Evolutionary conservation across 176 grass and related monocot species (phyloP).

Genomic region (Metroxylon sagu): DNA sequence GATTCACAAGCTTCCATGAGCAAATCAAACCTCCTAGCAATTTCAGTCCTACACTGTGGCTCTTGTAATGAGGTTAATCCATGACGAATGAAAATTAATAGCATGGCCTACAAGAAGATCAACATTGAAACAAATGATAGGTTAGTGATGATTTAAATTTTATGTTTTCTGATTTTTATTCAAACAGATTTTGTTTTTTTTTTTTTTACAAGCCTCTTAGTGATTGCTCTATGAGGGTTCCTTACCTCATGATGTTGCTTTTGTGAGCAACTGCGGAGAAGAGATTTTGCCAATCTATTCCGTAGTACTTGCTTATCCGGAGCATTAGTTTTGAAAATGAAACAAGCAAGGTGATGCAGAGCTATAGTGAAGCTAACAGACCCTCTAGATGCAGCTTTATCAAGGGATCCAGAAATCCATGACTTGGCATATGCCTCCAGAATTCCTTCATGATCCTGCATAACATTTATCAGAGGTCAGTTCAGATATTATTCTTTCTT

Average conservation of each 20-base stretch:
- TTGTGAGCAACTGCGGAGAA: slow-evolving; percentile 47
- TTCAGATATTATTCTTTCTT: too few relatives aligned
- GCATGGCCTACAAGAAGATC: slow-evolving; percentile 41
- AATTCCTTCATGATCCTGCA: slow-evolving; percentile 56
- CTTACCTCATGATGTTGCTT: slow-evolving; percentile 63
- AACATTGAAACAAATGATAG: slow-evolving; percentile 4
- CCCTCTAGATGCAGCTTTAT: slow-evolving; percentile 50
- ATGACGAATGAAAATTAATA: slow-evolving; percentile 47
- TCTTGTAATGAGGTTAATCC: slow-evolving; percentile 31
- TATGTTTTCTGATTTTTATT: neutral
- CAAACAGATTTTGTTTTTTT: neutral
- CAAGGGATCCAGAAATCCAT: slow-evolving; percentile 66
- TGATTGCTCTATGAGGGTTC: neutral
- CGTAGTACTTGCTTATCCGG: slow-evolving; percentile 27
- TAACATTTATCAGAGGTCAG: slow-evolving; percentile 2
- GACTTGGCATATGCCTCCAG: slow-evolving; percentile 83
- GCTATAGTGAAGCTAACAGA: slow-evolving; percentile 51
- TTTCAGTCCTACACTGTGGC: slow-evolving; percentile 26
- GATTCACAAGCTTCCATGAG: slow-evolving; percentile 63
- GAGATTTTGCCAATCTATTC: slow-evolving; percentile 58
- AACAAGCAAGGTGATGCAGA: slow-evolving; percentile 58
- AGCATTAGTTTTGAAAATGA: slow-evolving; percentile 31
- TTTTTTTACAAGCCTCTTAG: neutral
- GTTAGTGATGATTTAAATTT: neutral
- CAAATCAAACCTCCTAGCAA: slow-evolving; percentile 32